phyloP scores from a whole-genome alignment of 2,329 filamentous ascomycete genomes.

The Phaeosphaeriaceae sp. region DNA sequence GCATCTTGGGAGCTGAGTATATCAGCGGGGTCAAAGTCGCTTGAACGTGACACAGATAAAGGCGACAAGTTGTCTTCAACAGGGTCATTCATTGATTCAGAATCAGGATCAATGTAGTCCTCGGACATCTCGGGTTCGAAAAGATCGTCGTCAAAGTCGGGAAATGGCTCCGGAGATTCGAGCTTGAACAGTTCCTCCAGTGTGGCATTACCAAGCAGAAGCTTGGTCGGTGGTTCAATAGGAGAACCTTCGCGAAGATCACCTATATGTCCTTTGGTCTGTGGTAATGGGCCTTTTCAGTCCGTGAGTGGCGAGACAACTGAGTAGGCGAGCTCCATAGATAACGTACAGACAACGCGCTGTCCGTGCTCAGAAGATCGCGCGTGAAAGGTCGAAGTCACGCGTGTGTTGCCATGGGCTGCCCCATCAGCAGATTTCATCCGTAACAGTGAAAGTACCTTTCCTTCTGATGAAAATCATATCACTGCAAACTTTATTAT shows the following conservation, averaged over 20 bases:
- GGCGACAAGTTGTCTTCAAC: too few species aligned
- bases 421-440: background rate
- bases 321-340: background rate
- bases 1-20: too few species aligned
- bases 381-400: background rate
- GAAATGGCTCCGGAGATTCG: background rate
- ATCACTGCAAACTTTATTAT: too few species aligned
- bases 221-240: background rate
- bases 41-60: too few species aligned
- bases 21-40: too few species aligned
- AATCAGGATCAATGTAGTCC: background rate
- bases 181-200: background rate
- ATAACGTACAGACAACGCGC: background rate
- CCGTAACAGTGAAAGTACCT: background rate
- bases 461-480: background rate
- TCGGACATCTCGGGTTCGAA: background rate
- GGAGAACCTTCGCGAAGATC: too few species aligned
- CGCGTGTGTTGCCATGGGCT: background rate
- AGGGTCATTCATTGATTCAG: too few species aligned
- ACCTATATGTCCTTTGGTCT: background rate
- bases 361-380: background rate
- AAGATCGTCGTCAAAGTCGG: background rate
- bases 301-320: background rate
- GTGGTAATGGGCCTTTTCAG: background rate
- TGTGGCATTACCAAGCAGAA: background rate